Conservation (phyloP, 2,329 filamentous ascomycete genomes). For the Talaromyces pinophilus region DNA sequence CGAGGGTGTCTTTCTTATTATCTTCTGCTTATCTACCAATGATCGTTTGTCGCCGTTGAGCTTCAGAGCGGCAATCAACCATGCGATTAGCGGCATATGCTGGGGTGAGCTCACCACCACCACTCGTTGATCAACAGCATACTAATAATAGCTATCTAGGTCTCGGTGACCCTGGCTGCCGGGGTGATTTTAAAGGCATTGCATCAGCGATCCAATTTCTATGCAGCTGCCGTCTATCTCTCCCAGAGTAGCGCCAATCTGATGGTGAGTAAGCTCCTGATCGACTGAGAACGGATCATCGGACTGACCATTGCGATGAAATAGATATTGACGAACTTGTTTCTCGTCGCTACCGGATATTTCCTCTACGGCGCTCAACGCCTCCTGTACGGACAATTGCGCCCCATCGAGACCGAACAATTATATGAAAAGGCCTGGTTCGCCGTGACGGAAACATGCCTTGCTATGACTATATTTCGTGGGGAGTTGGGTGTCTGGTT, state of each 20-base stretch:
- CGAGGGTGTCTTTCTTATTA: slow-evolving; percentile 1
- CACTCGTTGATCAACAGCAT: slow-evolving; percentile 6
- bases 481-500: slow-evolving; percentile 95
- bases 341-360: slow-evolving; percentile 75
- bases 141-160: slow-evolving; percentile 50
- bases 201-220: slow-evolving; percentile 95
- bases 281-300: background rate
- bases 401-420: slow-evolving; percentile 93
- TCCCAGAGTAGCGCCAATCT: slow-evolving; percentile 95
- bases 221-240: slow-evolving; percentile 94
- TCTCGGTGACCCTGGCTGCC: slow-evolving; percentile 79
- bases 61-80: slow-evolving; percentile 24
- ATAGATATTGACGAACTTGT: slow-evolving; percentile 83
- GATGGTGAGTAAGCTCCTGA: slow-evolving; percentile 61
- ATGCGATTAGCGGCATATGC: slow-evolving; percentile 56
- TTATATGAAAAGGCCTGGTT: slow-evolving; percentile 98
- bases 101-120: slow-evolving; percentile 41
- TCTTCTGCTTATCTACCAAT: slow-evolving; percentile 29
- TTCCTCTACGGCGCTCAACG: slow-evolving; percentile 86
- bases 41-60: slow-evolving; percentile 27
- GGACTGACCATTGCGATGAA: background rate
- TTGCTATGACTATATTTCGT: slow-evolving; percentile 97
- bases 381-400: slow-evolving; percentile 84
- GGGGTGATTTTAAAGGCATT: slow-evolving; percentile 86
- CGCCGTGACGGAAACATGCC: slow-evolving; percentile 90